Percentiles rank a stretch among this genome's conserved stretches.
Evolutionary conservation across 495 filamentous ascomycete genomes (phyloP).

Genomic region (Aspergillus panamensis): DNA sequence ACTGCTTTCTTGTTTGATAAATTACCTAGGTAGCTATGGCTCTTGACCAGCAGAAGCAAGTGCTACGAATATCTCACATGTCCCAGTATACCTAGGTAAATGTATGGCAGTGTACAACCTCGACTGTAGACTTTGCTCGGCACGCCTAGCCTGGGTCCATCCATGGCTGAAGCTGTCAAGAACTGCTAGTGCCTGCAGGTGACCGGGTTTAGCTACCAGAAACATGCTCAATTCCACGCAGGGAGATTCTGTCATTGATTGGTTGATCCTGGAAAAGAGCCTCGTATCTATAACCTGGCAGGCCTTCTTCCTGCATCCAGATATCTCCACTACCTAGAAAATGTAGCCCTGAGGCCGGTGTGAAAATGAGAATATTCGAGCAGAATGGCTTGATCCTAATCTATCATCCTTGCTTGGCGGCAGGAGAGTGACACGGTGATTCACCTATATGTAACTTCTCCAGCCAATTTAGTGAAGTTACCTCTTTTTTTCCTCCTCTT

Average conservation of each 20-base stretch:
- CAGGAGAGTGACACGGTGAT: not conserved
- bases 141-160: too few relatives aligned
- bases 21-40: not conserved
- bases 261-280: not conserved
- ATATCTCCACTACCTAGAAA: too few relatives aligned
- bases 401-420: not conserved
- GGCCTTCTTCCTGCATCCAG: too few relatives aligned
- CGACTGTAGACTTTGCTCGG: too few relatives aligned
- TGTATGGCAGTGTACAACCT: too few relatives aligned
- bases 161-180: too few relatives aligned
- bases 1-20: slow-evolving; percentile 4
- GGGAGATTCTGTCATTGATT: slow-evolving; percentile 6
- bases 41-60: not conserved
- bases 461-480: not conserved
- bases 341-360: not conserved
- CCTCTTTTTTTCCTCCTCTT: not conserved
- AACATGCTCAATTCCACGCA: slow-evolving; percentile 38
- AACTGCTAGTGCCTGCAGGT: not conserved
- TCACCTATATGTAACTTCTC: not conserved
- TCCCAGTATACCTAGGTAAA: too few relatives aligned
- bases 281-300: too few relatives aligned
- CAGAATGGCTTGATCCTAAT: not conserved
- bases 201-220: not conserved
- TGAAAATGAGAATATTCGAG: slow-evolving; percentile 1
- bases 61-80: too few relatives aligned